Base-by-base conservation (phyloP, 768 basidiomycete genomes). In the Tricholoma hemisulphureum region DNA sequence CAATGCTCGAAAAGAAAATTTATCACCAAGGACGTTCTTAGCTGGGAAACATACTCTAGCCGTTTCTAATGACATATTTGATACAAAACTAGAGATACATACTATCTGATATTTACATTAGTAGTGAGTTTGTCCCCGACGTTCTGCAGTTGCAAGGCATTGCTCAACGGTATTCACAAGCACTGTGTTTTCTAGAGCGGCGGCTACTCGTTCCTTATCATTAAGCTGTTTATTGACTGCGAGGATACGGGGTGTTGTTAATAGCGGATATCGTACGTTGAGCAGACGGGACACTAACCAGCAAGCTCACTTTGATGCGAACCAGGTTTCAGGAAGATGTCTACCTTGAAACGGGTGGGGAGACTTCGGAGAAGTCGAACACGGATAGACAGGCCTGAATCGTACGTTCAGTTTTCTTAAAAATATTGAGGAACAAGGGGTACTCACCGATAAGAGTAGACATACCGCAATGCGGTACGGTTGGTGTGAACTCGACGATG, bases 191-290 rank as follows among this genome's bases (percentile, higher is more conserved):
- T 99, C 97, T 49, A 98, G 79, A 1, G 97, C 97, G 10, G 97
- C 97, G 23, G 95, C 95, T 2, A 98, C 97, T 37, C 97, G 82
- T 73, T 99, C 97, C 73, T 99, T 99, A 76, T 99, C 97, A 66
- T 99, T 99, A 31, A 99, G 80, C 67, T 99, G 97, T 71, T 98
- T 98, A 74, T 98, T 99, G 10, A 99, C 97, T 96, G 61, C 0
- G 39, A 16, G 23, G 6, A 11, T 6, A 35, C n/a, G 9, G 20
- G 8, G 1, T 4, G 18, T 29, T 8, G 0, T 49, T 49, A 6
- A n/a, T 10, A 10, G 8, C 10, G 8, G 11, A n/a, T 28, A 7
- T 49, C 26, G 14, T 11, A 43, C 6, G 9, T 4, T 23, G 6
- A 10, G 6, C 8, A 9, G 13, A 29, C 1, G 46, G 16, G 32